These are phyloP conservation scores for Athelia psychrophila DNA, from an alignment of 1,284 basidiomycete species.

Conservation along the genomic window DNA sequence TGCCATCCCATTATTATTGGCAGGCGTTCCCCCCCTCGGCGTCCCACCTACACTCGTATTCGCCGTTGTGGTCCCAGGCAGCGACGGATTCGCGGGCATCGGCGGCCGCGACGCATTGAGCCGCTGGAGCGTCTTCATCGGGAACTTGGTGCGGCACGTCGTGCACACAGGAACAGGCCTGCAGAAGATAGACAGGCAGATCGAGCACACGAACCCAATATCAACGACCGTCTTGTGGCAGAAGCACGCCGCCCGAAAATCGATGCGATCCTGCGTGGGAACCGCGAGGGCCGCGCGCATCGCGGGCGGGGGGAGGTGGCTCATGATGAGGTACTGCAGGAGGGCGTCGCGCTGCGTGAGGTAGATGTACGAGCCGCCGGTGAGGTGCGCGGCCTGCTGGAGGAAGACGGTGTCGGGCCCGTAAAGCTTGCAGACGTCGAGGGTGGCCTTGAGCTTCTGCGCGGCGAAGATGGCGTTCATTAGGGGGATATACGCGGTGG, in stretches of 20 bases:
- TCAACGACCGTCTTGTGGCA: conserved; percentile 98
- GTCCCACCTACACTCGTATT: too few relatives aligned
- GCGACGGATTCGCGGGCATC: too few relatives aligned
- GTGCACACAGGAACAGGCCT: conserved; percentile 90
- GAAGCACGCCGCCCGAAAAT: conserved; percentile 97
- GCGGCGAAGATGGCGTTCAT: conserved; percentile 99
- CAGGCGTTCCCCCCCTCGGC: too few relatives aligned
- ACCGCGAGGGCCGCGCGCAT: conserved; percentile 79
- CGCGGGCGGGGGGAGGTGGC: conserved; percentile 83
- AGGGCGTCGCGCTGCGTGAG: conserved; percentile 79
- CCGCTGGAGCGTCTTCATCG: conserved; percentile 82
- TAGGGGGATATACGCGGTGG: conserved; percentile 90
- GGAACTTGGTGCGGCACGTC: conserved; percentile 96
- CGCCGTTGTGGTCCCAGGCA: too few relatives aligned
- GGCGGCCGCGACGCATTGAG: conserved; percentile 58
- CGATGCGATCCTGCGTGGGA: conserved; percentile 92
- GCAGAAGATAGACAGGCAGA: conserved; percentile 94
- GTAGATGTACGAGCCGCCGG: conserved; percentile 90
- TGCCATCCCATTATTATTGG: too few relatives aligned
- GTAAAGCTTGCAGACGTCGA: conserved; percentile 93
- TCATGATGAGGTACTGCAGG: conserved; percentile 88
- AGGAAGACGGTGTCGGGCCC: conserved; percentile 93
- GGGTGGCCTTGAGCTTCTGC: conserved; percentile 94
- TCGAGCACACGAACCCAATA: conserved; percentile 96
- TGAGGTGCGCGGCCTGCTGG: conserved; percentile 96